Evolutionary conservation across 495 filamentous ascomycete genomes (phyloP), one percentile per base, ranked within the genome.

Genomic region (Aspergillus panamensis): DNA sequence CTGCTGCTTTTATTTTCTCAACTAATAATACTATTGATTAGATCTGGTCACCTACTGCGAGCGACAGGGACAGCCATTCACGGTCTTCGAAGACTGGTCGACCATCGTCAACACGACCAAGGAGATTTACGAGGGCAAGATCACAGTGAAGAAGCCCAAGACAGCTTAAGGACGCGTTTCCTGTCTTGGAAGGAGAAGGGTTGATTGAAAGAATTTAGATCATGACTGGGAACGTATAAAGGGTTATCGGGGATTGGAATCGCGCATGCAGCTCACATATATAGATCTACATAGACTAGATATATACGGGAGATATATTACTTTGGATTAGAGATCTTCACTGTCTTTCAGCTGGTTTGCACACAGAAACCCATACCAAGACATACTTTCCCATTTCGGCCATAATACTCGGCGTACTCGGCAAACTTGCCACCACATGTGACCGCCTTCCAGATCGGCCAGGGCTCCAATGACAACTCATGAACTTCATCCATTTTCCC

Each of bases 1-100:
- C 17, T 40, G 14, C 25, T 9, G 19, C 32, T 44, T 58, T 17
- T 43, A 29, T 35, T 6, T 25, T 37, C 10, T 1, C 35, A 25
- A 37, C 52, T 63, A 30, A 66, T 31, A 14, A 3, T 7, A 44
- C 25, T 25, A 25, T 25, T 2, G 5, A 25, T 40, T 58, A 92
- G 91, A 96, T 73, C 80, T 96, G 58, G 82, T 96, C 53, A 85
- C 79, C 1, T 96, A 87, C 70, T 94, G 91, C 67, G 84, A 90
- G 57, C 83, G 81, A 43, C 80, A 92, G 67, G 80, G 84, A 13
- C 83, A 92, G 45, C 89, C 90, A 0, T 96, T 92, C 72, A 90
- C 87, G 1, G 80, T 84, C 7, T 96, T 96, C 64, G 75, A 88
- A 64, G 80, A 89, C 72, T 96, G 91, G 82, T 78, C 76, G 4